Evolutionary conservation across 495 filamentous ascomycete genomes (phyloP), one percentile per base, ranked within the genome.

Genomic region (Parathielavia appendiculata): DNA sequence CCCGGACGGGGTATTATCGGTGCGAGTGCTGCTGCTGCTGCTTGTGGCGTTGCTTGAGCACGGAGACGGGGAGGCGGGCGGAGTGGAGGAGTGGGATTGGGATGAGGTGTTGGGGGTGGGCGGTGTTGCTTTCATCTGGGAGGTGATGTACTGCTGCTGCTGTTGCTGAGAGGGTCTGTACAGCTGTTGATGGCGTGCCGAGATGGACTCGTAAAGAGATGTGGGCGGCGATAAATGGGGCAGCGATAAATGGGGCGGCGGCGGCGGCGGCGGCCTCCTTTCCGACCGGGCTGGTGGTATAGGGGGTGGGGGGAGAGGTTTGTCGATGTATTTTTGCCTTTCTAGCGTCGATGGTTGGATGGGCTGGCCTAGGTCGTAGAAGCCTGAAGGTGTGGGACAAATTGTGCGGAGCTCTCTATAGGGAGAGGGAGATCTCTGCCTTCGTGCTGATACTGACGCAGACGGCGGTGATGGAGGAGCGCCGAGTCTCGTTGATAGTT

Each of bases 271-370:
- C 8, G 50, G 50, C 8, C 39, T 9, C 14, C 34, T 26, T 20
- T 50, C 32, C 26, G 54, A 39, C 0, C 54, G 43, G 19, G 22
- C 14, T 16, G 55, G 36, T 5, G 56, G 34, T 6, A 12, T 1
- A 1, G 54, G 43, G 1, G 54, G 45, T 20, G 36, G 11, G 9
- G 47, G 56, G 0, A 58, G 47, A 9, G 54, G 54, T 16, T 56
- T 56, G 6, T 49, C 45, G n/a, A 12, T 38, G 34, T 39, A 34
- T 4, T 10, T n/a, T 5, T 41, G 20, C 5, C 2, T 22, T 6
- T 22, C 32, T 19, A 32, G 41, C 4, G 30, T 36, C 14, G 41
- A 8, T 22, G 53, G 20, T 10, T 35, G 53, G 53, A 23, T 16
- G 41, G 26, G 4, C 9, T 34, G 16, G 10, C 13, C 1, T 4